A percentile compares a stretch with the other conserved stretches of the same genome.
Conservation (phyloP, 768 basidiomycete genomes). For the Lactarius hengduanensis region DNA sequence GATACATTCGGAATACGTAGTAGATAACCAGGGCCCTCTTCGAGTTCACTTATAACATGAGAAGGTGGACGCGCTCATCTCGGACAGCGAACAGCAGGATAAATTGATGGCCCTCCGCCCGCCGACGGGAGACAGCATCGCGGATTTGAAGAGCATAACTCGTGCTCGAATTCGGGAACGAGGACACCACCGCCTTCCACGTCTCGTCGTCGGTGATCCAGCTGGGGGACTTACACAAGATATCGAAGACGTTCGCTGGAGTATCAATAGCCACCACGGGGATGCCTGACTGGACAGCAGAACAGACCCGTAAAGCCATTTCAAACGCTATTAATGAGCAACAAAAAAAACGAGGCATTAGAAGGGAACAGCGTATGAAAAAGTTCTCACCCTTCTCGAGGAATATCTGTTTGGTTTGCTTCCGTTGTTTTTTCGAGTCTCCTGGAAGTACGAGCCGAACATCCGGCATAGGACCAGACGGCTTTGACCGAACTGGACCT, state of each 20-base stretch:
- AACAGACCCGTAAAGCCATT: slow-evolving; percentile 54
- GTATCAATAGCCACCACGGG: slow-evolving; percentile 77
- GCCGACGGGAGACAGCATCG: slow-evolving; percentile 61
- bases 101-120: slow-evolving; percentile 60
- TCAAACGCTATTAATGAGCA: slow-evolving; percentile 55
- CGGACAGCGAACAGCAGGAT: slow-evolving; percentile 63
- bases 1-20: not conserved
- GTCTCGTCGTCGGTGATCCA: slow-evolving; percentile 78
- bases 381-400: slow-evolving; percentile 56
- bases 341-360: not conserved
- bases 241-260: slow-evolving; percentile 55
- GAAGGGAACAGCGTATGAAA: not conserved
- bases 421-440: slow-evolving; percentile 73
- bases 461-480: slow-evolving; percentile 39
- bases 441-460: slow-evolving; percentile 65
- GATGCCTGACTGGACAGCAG: slow-evolving; percentile 56
- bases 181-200: slow-evolving; percentile 58
- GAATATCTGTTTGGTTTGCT: slow-evolving; percentile 66
- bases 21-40: not conserved
- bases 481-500: slow-evolving; percentile 37
- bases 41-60: slow-evolving; percentile 35
- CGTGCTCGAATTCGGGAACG: slow-evolving; percentile 56
- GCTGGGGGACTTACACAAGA: slow-evolving; percentile 51
- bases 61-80: slow-evolving; percentile 67
- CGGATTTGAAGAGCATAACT: slow-evolving; percentile 67